Evolutionary conservation across 75 land plant species (phyloP).

Genomic region (Ceratopteris richardii): DNA sequence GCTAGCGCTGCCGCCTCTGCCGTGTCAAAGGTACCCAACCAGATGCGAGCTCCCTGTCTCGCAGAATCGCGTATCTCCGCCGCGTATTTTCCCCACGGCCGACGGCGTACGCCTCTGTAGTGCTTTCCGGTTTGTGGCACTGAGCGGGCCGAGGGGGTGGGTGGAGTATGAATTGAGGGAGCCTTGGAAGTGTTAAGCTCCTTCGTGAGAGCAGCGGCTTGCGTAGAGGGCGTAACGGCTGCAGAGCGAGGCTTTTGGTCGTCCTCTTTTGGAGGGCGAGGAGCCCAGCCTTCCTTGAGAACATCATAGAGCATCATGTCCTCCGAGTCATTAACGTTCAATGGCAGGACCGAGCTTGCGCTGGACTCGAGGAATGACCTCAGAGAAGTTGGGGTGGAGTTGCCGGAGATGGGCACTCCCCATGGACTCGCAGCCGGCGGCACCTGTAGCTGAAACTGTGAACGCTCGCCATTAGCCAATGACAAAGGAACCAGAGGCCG

Average conservation of each 20-base stretch:
- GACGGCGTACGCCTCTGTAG: conserved; percentile 49
- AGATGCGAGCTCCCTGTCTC: conserved; percentile 52
- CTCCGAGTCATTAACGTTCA: conserved; percentile 46
- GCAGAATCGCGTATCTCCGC: conserved; percentile 62
- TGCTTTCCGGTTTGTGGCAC: too few species aligned
- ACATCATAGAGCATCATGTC: conserved; percentile 40
- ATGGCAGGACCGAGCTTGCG: conserved; percentile 8
- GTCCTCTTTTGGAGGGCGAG: conserved; percentile 10
- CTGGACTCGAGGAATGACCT: not conserved
- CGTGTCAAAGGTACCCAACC: conserved; percentile 81
- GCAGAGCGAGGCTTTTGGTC: not conserved
- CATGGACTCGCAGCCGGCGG: not conserved
- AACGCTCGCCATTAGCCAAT: not conserved
- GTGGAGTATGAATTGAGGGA: too few species aligned
- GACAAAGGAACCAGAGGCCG: not conserved
- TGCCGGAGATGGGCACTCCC: not conserved
- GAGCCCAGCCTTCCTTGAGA: conserved; percentile 24
- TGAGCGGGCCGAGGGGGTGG: too few species aligned
- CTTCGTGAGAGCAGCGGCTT: too few species aligned
- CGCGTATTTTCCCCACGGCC: conserved; percentile 81
- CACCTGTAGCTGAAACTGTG: not conserved
- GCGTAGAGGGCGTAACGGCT: too few species aligned
- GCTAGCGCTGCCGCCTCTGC: conserved; percentile 75
- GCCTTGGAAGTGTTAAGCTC: too few species aligned
- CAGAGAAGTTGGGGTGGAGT: not conserved